Percentiles rank a stretch among this genome's conserved stretches.
phyloP scores from a whole-genome alignment of 1,139 yeast genomes.

The Candida freyschussii region DNA sequence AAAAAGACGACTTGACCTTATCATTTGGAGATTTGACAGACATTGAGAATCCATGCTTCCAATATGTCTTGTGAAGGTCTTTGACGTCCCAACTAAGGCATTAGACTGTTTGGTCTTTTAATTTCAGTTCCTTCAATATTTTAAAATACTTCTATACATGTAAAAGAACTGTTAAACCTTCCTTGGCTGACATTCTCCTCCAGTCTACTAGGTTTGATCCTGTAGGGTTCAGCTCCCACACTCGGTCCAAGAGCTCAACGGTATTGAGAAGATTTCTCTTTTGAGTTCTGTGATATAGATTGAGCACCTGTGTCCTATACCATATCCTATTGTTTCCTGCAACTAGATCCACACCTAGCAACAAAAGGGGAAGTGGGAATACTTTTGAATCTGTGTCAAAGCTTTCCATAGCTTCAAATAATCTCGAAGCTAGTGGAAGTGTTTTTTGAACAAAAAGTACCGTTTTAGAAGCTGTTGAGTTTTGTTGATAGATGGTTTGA shows the following conservation, averaged over 20 bases:
- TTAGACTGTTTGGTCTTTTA: too few relatives aligned
- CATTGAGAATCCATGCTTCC: slow-evolving; percentile 54
- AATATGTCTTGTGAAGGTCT: slow-evolving; percentile 40
- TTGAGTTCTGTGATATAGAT: slow-evolving; percentile 2
- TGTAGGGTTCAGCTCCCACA: slow-evolving; percentile 5
- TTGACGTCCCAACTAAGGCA: too few relatives aligned
- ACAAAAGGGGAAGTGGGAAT: slow-evolving; percentile 6
- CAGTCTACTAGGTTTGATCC: slow-evolving; percentile 5
- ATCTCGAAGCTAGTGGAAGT: background rate
- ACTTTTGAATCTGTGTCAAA: background rate
- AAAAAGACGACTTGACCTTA: slow-evolving; percentile 4
- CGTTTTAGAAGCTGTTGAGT: slow-evolving; percentile 1
- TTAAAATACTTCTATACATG: slow-evolving; percentile 5
- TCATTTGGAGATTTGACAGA: slow-evolving; percentile 60
- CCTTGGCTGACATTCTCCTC: slow-evolving; percentile 4
- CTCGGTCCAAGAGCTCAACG: slow-evolving; percentile 2
- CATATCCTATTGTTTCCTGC: slow-evolving; percentile 3
- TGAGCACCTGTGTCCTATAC: slow-evolving; percentile 1
- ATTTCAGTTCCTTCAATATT: too few relatives aligned
- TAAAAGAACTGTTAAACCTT: slow-evolving; percentile 6
- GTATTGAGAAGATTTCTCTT: slow-evolving; percentile 2
- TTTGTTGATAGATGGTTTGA: slow-evolving; percentile 7
- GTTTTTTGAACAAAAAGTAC: slow-evolving; percentile 4
- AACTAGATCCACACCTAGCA: slow-evolving; percentile 6
- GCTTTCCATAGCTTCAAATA: slow-evolving; percentile 1